Percentiles rank a stretch among this genome's conserved stretches.
Conservation (phyloP, 1,284 basidiomycete genomes). For the Stygiomarasmius scandens region DNA sequence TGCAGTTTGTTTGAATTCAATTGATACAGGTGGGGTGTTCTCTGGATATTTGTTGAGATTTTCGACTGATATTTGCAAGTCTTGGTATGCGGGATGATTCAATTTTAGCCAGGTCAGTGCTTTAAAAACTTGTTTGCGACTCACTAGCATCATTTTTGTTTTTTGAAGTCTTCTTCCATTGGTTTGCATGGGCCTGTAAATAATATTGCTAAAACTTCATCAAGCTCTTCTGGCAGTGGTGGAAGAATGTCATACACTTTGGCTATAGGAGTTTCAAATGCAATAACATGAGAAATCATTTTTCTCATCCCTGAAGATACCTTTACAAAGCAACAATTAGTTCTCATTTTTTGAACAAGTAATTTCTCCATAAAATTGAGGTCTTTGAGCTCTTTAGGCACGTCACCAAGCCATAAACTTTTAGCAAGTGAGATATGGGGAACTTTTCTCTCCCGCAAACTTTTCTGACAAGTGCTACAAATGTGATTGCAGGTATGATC, state of each 20-base stretch:
- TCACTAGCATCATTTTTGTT: too few relatives aligned
- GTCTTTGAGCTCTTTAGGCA: constrained; percentile 26
- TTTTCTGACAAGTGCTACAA: constrained; percentile 17
- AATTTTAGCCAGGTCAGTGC: too few relatives aligned
- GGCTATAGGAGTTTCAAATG: constrained; percentile 30
- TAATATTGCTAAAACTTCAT: constrained; percentile 38
- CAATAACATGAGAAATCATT: too few relatives aligned
- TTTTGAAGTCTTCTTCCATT: too few relatives aligned
- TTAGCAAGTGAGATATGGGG: constrained; percentile 33
- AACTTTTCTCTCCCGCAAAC: constrained; percentile 21
- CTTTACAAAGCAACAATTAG: constrained; percentile 31
- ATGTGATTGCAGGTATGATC: constrained; percentile 19
- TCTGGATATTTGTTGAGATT: constrained; percentile 35
- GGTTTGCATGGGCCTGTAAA: constrained; percentile 35
- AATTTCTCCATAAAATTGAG: constrained; percentile 36
- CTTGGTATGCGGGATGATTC: constrained; percentile 37
- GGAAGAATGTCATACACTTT: constrained; percentile 37
- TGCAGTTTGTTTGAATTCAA: constrained; percentile 22
- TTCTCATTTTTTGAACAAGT: constrained; percentile 31
- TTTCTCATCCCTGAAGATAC: constrained; percentile 29
- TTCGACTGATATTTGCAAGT: constrained; percentile 35
- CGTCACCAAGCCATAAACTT: constrained; percentile 41
- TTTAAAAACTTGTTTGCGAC: too few relatives aligned
- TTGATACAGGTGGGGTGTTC: too few relatives aligned
- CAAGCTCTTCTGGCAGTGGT: constrained; percentile 33